These are phyloP conservation scores for Oryza nivara DNA, from an alignment of 176 grass and related monocot genomes.

Conservation along the genomic window DNA sequence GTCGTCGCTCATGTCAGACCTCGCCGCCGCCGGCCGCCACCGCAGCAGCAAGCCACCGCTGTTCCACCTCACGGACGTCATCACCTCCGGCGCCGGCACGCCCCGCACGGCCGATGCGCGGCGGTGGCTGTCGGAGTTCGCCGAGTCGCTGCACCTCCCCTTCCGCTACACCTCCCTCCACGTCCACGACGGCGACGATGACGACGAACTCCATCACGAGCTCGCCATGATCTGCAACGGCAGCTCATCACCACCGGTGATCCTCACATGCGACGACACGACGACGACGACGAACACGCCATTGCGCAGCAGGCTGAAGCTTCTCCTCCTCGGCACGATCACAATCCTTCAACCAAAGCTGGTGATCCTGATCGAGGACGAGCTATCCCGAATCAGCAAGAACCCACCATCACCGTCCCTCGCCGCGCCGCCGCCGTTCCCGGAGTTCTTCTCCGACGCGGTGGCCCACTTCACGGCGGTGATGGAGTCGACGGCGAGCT, in stretches of 20 bases:
- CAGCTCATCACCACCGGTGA: neutral
- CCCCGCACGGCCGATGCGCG: neutral
- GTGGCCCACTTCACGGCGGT: constrained; percentile 37
- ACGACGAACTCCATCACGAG: neutral
- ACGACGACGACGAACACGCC: constrained; percentile 26
- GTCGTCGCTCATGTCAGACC: constrained; percentile 55
- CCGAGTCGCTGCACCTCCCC: constrained; percentile 24
- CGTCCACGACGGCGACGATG: neutral
- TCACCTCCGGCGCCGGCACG: neutral
- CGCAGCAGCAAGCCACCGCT: constrained; percentile 17
- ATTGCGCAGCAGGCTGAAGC: constrained; percentile 5
- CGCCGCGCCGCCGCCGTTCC: neutral
- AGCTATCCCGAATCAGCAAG: constrained; percentile 20
- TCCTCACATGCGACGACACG: constrained; percentile 27
- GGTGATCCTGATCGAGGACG: constrained; percentile 50
- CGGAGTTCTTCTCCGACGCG: constrained; percentile 41
- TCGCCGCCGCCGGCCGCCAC: constrained; percentile 3
- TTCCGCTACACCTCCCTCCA: constrained; percentile 37
- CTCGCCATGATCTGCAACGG: constrained; percentile 1
- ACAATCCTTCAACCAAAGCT: constrained; percentile 37
- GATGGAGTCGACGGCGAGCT: constrained; percentile 27
- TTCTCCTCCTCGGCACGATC: neutral
- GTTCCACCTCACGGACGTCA: constrained; percentile 26
- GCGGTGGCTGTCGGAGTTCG: constrained; percentile 47
- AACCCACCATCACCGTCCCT: too few species aligned